Evolutionary conservation across 768 basidiomycete genomes (phyloP), one percentile per base, ranked within the genome.

Genomic region (Sporobolomyces phaffii): DNA sequence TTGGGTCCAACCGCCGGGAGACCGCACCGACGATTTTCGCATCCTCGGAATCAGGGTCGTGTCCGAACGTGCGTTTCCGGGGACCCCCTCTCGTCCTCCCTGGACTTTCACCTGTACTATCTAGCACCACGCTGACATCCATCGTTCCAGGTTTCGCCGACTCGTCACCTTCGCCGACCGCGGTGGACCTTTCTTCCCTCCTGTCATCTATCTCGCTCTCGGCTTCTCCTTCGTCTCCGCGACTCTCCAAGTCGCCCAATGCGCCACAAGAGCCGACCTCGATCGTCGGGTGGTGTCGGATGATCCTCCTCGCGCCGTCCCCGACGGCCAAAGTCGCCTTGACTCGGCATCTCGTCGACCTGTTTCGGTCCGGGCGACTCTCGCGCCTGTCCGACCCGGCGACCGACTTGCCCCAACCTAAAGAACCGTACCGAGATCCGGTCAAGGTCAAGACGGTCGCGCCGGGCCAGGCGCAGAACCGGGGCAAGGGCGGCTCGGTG

Each of bases 251-350:
- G 18, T 53, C 52, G 6, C 33, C 60, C 47, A 17, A 13, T 24
- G 41, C 50, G 1, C 53, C 44, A 4, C 34, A 57, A 4, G 44
- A 73, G 9, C 88, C 88, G 7, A 83, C 78, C n/a, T 86, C 87
- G 0, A 80, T 90, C 17, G 84, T 89, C 75, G 82, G 88, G 74
- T 90, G 86, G 84, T 87, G 87, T 1, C 86, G 88, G 8, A 78
- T 89, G 10, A 87, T 91, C 54, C 80, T 91, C 31, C 87, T 88
- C 70, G 90, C 89, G 0, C 77, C 87, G 1, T 80, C 87, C 75
- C 87, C 89, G 5, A 80, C 80, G 3, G 76, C 86, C 10, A 89
- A 89, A 78, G 86, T 81, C 70, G 18, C 62, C 61, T 58, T 73
- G 11, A 89, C 87, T 0, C 80, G 85, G 62, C 83, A 86, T 69